These are phyloP conservation scores for Linnemannia schmuckeri DNA, from an alignment of 192 early-diverging fungal genomes.

Conservation along the genomic window DNA sequence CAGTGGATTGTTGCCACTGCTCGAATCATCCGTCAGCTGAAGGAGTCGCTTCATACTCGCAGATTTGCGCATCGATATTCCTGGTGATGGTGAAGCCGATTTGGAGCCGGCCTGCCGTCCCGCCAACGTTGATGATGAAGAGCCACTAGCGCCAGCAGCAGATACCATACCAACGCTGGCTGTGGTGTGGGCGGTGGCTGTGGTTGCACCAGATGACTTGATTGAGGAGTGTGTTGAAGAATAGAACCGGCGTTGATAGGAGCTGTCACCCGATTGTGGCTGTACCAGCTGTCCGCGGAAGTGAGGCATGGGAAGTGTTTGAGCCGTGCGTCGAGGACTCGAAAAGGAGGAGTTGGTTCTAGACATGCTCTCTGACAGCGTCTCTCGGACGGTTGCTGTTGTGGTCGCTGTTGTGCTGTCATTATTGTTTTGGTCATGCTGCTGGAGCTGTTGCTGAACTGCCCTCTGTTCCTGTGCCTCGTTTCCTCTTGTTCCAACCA, in stretches of 20 bases:
- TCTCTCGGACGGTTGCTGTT: not conserved
- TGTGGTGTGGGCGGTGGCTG: not conserved
- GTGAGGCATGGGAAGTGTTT: constrained; percentile 43
- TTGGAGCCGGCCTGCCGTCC: not conserved
- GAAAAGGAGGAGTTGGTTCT: not conserved
- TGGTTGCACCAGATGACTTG: constrained; percentile 4
- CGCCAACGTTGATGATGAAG: not conserved
- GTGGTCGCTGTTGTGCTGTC: not conserved
- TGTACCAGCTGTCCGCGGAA: constrained; percentile 34
- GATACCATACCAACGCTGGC: not conserved
- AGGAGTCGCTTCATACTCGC: not conserved
- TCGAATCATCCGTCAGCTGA: not conserved
- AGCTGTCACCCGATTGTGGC: constrained; percentile 10
- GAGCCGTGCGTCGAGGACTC: not conserved
- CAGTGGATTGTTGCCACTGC: not conserved
- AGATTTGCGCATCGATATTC: not conserved
- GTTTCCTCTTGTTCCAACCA: not conserved
- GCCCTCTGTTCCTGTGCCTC: not conserved
- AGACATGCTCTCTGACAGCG: not conserved
- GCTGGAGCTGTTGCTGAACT: not conserved
- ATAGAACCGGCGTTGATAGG: constrained; percentile 23
- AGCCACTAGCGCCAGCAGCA: not conserved
- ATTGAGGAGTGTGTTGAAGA: not conserved
- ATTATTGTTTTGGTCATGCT: not conserved
- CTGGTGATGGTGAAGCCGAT: not conserved